Base-by-base conservation (phyloP, 2,329 filamentous ascomycete species). In the Septoria petroselini region DNA sequence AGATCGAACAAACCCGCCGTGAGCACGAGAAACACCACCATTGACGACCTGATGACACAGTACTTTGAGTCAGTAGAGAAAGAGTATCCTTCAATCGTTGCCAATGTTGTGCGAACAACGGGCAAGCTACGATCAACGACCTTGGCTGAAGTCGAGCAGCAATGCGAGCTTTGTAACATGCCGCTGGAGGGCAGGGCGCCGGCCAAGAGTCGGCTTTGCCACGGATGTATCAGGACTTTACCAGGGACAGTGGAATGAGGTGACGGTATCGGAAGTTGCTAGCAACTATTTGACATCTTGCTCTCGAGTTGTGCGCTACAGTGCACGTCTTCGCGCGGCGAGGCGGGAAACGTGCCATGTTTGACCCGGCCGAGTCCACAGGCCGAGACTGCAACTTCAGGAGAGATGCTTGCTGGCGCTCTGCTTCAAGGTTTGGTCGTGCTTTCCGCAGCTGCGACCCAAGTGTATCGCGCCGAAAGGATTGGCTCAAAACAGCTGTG, bases 101-200 rank as follows among this genome's bases (percentile, higher is more conserved):
- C 91, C 25, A 98, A 98, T 66, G 93, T 98, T 7, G 91, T 96
- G 4, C 82, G 89, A 55, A 98, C 91, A 27, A 85, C 87, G n/a
- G 84, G 83, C 43, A 95, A 94, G 70, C 76, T 97, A 33, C 75
- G 83, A 38, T 71, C 80, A 19, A 66, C 73, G 0, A 60, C 6
- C 63, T 61, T 15, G 65, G 57, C 37, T 65, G 63, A 60, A 53
- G 52, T 60, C 25, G 62, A 64, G 11, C 59, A 59, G 18, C 60
- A 61, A 40, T 94, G 89, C 62, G 76, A 78, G 27, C 67, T 91
- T 7, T 95, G 89, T 67, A 80, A 80, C 41, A 80, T 86, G 70
- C 79, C 81, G 27, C 73, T 90, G 7, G 54, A 66, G 17, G 67
- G 66, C 21, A 54, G 57, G 51, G 55, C 59, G 60, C 64, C 52